phyloP scores from a whole-genome alignment of 768 basidiomycete species.

The Naganishia vaughanmartiniae region DNA sequence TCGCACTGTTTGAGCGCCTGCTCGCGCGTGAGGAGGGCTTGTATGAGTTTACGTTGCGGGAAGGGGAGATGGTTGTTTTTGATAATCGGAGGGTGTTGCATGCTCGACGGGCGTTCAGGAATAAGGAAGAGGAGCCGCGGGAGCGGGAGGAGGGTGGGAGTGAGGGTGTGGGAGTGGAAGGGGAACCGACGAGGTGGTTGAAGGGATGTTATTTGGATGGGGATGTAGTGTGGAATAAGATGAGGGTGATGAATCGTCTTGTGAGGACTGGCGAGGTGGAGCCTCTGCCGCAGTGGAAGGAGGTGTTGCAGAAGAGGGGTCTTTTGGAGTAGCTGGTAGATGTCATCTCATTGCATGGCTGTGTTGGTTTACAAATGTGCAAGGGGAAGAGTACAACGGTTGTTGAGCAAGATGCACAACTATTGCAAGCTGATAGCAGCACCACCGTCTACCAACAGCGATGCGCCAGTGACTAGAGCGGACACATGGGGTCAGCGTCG shows the following conservation, averaged over 20 bases:
- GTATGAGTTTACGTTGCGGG: conserved; percentile 66
- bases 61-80: conserved; percentile 85
- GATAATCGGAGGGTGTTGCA: conserved; percentile 89
- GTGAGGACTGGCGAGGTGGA: conserved; percentile 19
- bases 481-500: neutral
- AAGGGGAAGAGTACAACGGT: too few species aligned
- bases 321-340: neutral
- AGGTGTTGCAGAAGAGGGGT: neutral
- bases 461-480: conserved; percentile 61
- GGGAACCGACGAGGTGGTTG: conserved; percentile 70
- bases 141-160: conserved; percentile 40
- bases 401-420: neutral
- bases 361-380: neutral
- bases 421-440: conserved; percentile 69
- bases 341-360: neutral
- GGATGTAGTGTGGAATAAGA: conserved; percentile 60
- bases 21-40: conserved; percentile 60
- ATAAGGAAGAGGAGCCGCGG: conserved; percentile 36
- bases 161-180: conserved; percentile 35
- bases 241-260: conserved; percentile 31
- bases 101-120: conserved; percentile 73
- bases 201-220: conserved; percentile 67
- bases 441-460: conserved; percentile 69
- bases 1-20: conserved; percentile 62
- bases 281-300: conserved; percentile 10